Evolutionary conservation across 192 early-diverging fungal genomes (phyloP), one percentile per base, ranked within the genome.

Genomic region (Paraglomus occultum): DNA sequence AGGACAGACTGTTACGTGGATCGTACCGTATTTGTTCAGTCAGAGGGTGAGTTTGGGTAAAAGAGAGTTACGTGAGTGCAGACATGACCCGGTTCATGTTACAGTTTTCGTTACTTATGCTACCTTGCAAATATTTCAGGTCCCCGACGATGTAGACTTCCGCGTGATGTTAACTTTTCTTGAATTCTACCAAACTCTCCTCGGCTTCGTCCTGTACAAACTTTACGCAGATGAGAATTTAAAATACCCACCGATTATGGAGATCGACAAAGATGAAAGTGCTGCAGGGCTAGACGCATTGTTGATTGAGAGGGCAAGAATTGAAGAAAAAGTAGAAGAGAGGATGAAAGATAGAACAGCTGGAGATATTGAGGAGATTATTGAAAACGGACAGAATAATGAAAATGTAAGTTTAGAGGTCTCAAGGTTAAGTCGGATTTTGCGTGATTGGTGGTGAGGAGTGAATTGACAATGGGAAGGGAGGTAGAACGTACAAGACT

Each of bases 161-260:
- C 86, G 92, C 76, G 90, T 99, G 49, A 97, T 99, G 95, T 58
- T 83, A 54, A 99, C 97, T 38, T 99, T 99, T 83, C 81, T 98
- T 75, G 93, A 99, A 71, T 91, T 99, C 67, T 93, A 99, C 79
- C 88, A 89, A 74, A 95, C 94, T 6, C 80, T 98, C 51, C 75
- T 94, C 44, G 91, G 92, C 38, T 99, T 99, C 80, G 90, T 97
- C 78, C 96, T 95, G 83, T 97, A 82, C 83, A 93, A 90, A 74
- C 87, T 99, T 62, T 99, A 89, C 80, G 84, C 86, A 15, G 91
- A 94, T 44, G 68, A 88, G 60, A 96, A 96, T 82, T 79, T 97
- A 47, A 79, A 89, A 17, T 99, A 99, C 73, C 97, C 97, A 48
- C 97, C 97, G 45, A 85, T 82, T 67, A 64, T 99, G 51, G 91